Conservation (phyloP, 257 asterid genomes). For the Ehretia macrophylla region DNA sequence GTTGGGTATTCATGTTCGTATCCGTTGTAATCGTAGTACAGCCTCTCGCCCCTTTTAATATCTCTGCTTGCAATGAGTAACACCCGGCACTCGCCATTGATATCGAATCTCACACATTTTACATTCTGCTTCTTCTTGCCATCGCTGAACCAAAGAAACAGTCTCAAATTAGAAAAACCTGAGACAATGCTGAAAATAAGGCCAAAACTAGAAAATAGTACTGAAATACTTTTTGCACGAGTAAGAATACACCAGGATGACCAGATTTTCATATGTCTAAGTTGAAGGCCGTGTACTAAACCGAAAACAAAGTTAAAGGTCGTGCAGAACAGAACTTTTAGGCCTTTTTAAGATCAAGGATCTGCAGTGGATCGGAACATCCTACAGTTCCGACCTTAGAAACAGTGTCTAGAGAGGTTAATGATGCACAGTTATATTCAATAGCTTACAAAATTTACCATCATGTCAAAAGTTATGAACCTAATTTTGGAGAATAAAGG, state of each 20-base stretch:
- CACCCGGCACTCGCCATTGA: conserved; percentile 72
- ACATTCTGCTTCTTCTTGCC: conserved; percentile 91
- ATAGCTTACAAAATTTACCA: too few species aligned
- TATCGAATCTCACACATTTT: conserved; percentile 74
- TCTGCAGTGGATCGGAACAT: too few species aligned
- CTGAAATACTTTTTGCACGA: too few species aligned
- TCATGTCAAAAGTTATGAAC: too few species aligned
- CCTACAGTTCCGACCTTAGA: too few species aligned
- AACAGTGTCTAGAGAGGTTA: too few species aligned
- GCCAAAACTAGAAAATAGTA: not conserved
- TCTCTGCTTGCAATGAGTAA: conserved; percentile 75
- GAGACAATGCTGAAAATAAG: not conserved
- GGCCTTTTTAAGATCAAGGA: too few species aligned
- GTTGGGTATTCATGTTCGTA: conserved; percentile 91
- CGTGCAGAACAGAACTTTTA: too few species aligned
- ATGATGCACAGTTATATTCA: too few species aligned
- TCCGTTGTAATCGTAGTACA: conserved; percentile 88
- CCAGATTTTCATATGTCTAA: not conserved
- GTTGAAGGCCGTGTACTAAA: not conserved
- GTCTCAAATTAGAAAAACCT: not conserved
- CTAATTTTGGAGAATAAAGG: too few species aligned
- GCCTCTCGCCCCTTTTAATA: conserved; percentile 74
- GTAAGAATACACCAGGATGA: too few species aligned
- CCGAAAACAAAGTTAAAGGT: too few species aligned
- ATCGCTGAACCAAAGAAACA: conserved; percentile 42